phyloP scores from a whole-genome alignment of 2,329 filamentous ascomycete genomes.

The Fusarium phyllophilum region DNA sequence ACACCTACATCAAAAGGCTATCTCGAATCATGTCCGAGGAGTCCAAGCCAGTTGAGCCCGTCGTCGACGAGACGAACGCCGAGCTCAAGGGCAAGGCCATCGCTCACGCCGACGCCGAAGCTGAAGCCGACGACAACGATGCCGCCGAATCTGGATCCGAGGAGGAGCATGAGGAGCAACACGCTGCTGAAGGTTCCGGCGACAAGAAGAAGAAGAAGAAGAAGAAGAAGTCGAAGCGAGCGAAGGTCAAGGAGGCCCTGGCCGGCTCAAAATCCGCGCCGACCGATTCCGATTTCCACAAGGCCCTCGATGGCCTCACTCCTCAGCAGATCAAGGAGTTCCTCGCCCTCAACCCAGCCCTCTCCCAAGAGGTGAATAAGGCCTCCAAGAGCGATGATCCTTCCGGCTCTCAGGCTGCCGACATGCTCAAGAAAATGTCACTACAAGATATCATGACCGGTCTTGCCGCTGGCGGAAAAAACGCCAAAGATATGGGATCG shows the following conservation, averaged over 20 bases:
- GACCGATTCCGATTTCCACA: constrained; percentile 56
- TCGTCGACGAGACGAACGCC: constrained; percentile 60
- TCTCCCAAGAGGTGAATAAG: constrained; percentile 67
- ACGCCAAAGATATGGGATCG: constrained; percentile 93
- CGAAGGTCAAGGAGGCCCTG: constrained; percentile 65
- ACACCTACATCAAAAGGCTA: constrained; percentile 23
- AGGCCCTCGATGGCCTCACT: constrained; percentile 64
- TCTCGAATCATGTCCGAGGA: constrained; percentile 61
- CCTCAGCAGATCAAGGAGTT: constrained; percentile 71
- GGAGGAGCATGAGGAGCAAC: constrained; percentile 51
- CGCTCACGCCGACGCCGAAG: constrained; percentile 50
- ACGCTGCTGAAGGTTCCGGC: constrained; percentile 50
- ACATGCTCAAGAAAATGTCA: constrained; percentile 70
- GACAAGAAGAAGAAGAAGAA: constrained; percentile 64
- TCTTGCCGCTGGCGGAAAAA: constrained; percentile 81
- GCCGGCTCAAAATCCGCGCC: constrained; percentile 47
- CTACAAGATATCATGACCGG: constrained; percentile 80
- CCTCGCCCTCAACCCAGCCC: constrained; percentile 76
- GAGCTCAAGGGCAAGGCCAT: constrained; percentile 60
- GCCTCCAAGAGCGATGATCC: constrained; percentile 51
- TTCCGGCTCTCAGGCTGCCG: constrained; percentile 57
- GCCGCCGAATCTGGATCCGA: constrained; percentile 60
- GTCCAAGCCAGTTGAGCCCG: constrained; percentile 69
- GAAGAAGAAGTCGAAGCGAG: constrained; percentile 74
- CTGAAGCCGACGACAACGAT: constrained; percentile 58